Conservation (phyloP, 768 basidiomycete genomes). For the Candolleomyces eurysporus region DNA sequence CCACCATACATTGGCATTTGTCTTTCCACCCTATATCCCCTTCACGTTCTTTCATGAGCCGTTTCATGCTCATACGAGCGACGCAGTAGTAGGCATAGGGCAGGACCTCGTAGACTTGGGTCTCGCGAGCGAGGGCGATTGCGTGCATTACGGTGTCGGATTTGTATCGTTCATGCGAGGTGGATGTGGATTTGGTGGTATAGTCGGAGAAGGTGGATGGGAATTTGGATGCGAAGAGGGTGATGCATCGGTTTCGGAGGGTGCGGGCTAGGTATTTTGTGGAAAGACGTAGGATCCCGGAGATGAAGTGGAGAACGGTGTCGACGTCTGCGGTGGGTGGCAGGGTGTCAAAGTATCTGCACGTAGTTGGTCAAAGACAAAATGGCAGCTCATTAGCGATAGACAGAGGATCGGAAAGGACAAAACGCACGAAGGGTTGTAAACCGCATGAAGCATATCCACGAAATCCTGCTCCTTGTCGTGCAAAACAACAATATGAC, state of each 20-base stretch:
- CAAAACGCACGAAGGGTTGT: slow-evolving; percentile 41
- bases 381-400: background rate
- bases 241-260: slow-evolving; percentile 51
- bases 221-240: slow-evolving; percentile 41
- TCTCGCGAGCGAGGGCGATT: slow-evolving; percentile 42
- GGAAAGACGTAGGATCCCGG: slow-evolving; percentile 59
- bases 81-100: slow-evolving; percentile 53
- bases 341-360: slow-evolving; percentile 34
- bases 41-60: slow-evolving; percentile 34
- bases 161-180: slow-evolving; percentile 28
- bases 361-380: background rate
- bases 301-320: slow-evolving; percentile 42
- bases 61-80: slow-evolving; percentile 37
- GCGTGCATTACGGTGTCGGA: slow-evolving; percentile 42
- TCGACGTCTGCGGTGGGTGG: slow-evolving; percentile 36
- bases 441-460: slow-evolving; percentile 50
- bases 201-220: slow-evolving; percentile 39
- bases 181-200: slow-evolving; percentile 21
- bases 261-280: slow-evolving; percentile 59
- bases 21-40: slow-evolving; percentile 37
- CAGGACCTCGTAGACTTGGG: slow-evolving; percentile 36
- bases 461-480: slow-evolving; percentile 47
- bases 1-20: slow-evolving; percentile 38
- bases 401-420: slow-evolving; percentile 14
- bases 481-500: slow-evolving; percentile 48